A percentile compares a stretch with the other conserved stretches of the same genome.
phyloP scores from a whole-genome alignment of 1,139 yeast genomes.

The Pichia sp. region DNA sequence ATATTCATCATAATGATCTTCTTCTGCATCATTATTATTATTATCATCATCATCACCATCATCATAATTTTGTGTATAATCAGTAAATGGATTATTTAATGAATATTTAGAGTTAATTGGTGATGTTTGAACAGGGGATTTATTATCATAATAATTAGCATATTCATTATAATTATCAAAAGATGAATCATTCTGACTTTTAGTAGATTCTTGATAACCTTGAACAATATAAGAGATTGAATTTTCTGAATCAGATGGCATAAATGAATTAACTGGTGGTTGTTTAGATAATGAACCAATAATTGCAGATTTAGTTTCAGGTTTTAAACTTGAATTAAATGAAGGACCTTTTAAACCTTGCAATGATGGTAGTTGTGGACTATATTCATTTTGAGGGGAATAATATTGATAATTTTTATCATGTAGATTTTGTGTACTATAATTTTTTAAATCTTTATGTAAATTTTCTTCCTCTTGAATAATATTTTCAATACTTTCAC shows the following conservation, averaged over 20 bases:
- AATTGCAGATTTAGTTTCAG: conserved; percentile 25
- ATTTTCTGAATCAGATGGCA: conserved; percentile 19
- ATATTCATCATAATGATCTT: neutral
- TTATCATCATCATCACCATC: conserved; percentile 2
- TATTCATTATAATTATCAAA: neutral
- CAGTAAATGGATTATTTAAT: conserved; percentile 14
- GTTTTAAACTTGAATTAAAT: conserved; percentile 30
- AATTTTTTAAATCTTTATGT: conserved; percentile 1
- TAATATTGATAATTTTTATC: neutral
- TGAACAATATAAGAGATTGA: conserved; percentile 10
- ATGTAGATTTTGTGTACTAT: conserved; percentile 7
- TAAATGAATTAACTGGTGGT: conserved; percentile 1
- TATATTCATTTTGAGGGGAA: neutral
- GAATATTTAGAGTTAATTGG: conserved; percentile 2
- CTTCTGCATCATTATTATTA: neutral
- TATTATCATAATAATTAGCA: neutral
- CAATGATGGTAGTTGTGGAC: neutral
- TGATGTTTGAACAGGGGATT: neutral
- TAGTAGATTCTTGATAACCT: neutral
- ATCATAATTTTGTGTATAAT: conserved; percentile 14
- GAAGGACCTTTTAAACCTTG: conserved; percentile 56
- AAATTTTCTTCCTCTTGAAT: conserved; percentile 14
- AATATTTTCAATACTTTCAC: conserved; percentile 14
- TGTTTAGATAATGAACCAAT: conserved; percentile 21
- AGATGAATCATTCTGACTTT: no score